phyloP scores from a whole-genome alignment of 192 early-diverging fungal species.

The Coemansia sp. region DNA sequence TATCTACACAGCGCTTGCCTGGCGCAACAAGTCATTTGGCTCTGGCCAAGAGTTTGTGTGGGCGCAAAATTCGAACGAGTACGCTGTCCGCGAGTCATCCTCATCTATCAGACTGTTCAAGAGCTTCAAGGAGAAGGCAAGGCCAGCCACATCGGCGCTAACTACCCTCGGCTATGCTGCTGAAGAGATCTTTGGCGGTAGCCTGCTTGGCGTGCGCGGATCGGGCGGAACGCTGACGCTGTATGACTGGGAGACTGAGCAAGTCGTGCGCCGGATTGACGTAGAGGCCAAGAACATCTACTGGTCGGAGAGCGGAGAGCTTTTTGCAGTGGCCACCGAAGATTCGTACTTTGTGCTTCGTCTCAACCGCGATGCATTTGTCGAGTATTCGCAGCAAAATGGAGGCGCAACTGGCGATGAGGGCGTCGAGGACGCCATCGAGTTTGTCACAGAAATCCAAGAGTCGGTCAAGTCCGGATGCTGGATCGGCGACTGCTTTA shows the following conservation, averaged over 20 bases:
- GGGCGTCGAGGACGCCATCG: constrained; percentile 95
- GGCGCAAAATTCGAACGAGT: constrained; percentile 94
- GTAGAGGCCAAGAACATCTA: constrained; percentile 85
- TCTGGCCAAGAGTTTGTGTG: constrained; percentile 96
- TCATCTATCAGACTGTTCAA: constrained; percentile 90
- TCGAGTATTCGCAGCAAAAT: constrained; percentile 68
- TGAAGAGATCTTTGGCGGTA: constrained; percentile 95
- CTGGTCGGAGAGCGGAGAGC: constrained; percentile 95
- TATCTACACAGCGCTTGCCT: constrained; percentile 99
- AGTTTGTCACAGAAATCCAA: constrained; percentile 90
- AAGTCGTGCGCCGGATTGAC: constrained; percentile 90
- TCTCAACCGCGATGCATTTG: constrained; percentile 86
- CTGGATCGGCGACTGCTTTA: constrained; percentile 99
- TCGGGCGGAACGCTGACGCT: constrained; percentile 81
- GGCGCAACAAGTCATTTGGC: constrained; percentile 99
- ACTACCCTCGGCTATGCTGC: constrained; percentile 76
- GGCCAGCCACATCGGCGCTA: constrained; percentile 58
- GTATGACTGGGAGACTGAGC: constrained; percentile 97
- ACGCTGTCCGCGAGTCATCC: constrained; percentile 94
- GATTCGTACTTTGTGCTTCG: constrained; percentile 95
- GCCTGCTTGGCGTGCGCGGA: constrained; percentile 82
- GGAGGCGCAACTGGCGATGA: constrained; percentile 80
- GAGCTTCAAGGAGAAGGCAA: constrained; percentile 91
- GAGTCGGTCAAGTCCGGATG: constrained; percentile 91
- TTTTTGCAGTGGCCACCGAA: constrained; percentile 90